Evolutionary conservation across 192 early-diverging fungal species (phyloP).

Genomic region (Backusella macrospora): DNA sequence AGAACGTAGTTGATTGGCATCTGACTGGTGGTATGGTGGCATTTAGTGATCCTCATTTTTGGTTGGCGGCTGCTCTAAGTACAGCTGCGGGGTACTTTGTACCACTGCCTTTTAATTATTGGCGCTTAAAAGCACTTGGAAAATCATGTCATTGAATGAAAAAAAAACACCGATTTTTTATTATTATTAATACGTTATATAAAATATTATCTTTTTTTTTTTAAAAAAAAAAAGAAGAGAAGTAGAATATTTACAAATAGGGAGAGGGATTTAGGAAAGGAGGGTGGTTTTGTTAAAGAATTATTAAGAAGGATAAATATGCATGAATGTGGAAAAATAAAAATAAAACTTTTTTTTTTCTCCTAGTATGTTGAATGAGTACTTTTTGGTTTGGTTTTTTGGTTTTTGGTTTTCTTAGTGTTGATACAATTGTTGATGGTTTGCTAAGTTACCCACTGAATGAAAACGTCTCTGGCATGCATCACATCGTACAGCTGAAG

Average conservation of each 20-base stretch:
- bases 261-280: too few species aligned
- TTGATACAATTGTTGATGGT: constrained; percentile 29
- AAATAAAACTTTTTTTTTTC: too few species aligned
- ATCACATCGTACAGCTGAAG: constrained; percentile 21
- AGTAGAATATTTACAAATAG: too few species aligned
- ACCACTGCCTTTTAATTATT: constrained; percentile 61
- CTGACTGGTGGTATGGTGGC: constrained; percentile 53
- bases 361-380: too few species aligned
- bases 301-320: background rate
- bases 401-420: constrained; percentile 12
- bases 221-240: too few species aligned
- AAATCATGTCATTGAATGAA: constrained; percentile 54
- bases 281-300: background rate
- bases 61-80: constrained; percentile 44
- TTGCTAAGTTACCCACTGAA: constrained; percentile 20
- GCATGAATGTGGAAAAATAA: background rate
- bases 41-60: constrained; percentile 48
- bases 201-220: too few species aligned
- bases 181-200: too few species aligned
- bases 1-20: constrained; percentile 57
- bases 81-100: constrained; percentile 49
- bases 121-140: constrained; percentile 50
- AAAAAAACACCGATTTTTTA: background rate
- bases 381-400: too few species aligned
- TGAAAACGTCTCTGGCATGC: constrained; percentile 23